Conservation (phyloP, 1,139 yeast species). For the Lodderomyces jiufengensis region DNA sequence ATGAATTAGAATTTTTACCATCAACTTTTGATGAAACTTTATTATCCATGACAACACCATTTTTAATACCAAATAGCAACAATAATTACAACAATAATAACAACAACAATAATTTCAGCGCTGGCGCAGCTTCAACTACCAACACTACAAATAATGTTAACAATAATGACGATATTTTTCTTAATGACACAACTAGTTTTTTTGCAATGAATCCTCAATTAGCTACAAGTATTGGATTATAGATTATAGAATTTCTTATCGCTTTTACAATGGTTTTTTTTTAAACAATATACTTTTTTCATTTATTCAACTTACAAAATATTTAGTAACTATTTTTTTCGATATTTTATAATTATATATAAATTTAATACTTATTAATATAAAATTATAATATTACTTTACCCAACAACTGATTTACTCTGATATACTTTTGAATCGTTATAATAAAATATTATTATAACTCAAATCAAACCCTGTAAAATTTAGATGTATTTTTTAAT, state of each 20-base stretch:
- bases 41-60: constrained; percentile 1
- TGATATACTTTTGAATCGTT: too few species aligned
- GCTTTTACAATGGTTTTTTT: too few species aligned
- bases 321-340: too few species aligned
- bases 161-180: constrained; percentile 4
- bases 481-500: too few species aligned
- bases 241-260: constrained; percentile 7
- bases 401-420: too few species aligned
- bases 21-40: constrained; percentile 7
- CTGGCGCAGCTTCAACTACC: constrained; percentile 6
- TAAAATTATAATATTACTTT: too few species aligned
- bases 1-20: constrained; percentile 6
- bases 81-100: constrained; percentile 5
- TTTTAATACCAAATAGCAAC: neutral
- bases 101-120: constrained; percentile 4
- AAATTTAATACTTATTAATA: too few species aligned
- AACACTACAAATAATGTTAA: neutral
- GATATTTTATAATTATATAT: too few species aligned
- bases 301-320: neutral
- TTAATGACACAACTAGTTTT: constrained; percentile 3
- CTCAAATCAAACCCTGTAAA: too few species aligned
- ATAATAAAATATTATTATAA: too few species aligned
- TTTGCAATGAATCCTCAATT: constrained; percentile 7
- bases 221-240: constrained; percentile 10
- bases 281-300: neutral